Base-by-base conservation (phyloP, 2,329 filamentous ascomycete species). In the Passalora sequoiae region DNA sequence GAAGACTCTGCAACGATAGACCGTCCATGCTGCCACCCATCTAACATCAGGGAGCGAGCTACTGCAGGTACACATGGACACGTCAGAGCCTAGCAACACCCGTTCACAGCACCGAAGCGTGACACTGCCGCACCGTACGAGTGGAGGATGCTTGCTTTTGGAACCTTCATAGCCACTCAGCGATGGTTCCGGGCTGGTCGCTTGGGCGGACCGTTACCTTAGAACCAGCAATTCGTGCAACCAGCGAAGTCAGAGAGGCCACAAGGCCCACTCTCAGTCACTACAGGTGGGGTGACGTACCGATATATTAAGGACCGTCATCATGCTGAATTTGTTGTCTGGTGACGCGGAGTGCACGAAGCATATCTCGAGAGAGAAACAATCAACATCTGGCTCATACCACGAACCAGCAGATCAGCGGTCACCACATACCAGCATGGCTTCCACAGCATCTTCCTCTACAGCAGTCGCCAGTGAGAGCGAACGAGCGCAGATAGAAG, bases 401-500 rank as follows among this genome's bases (percentile, higher is more conserved):
- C 10, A 4, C 17, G 16, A 13, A 16, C 15, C 24, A 13, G 31
- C 37, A 41, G 37, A 12, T 27, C 24, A 27, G 24, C 6, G 24
- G 6, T 27, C 24, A 12, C 6, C 24, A 27, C 24, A 27, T 7
- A 15, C 8, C 33, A 24, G 2, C 33, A 46, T 42, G 35, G 32
- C 51, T 5, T 54, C 51, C 10, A 49, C 40, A n/a, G 37, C 47
- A 4, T 38, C 44, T 6, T 50, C 49, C n/a, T 46, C 51, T 29
- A 46, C 51, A 9, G 49, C 47, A 13, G 44, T 50, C 8, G 44
- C 43, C 27, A 45, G 44, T 17, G 46, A 51, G 12, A 44, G 44
- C 43, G 50, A 56, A 1, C 60, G 63, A 29, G 66, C 65, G 45
- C 61, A 63, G 51, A 64, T 67, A 46, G 72, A 75, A 64, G 73